Conservation (phyloP, 2,329 filamentous ascomycete species). For the Calonectria montana region DNA sequence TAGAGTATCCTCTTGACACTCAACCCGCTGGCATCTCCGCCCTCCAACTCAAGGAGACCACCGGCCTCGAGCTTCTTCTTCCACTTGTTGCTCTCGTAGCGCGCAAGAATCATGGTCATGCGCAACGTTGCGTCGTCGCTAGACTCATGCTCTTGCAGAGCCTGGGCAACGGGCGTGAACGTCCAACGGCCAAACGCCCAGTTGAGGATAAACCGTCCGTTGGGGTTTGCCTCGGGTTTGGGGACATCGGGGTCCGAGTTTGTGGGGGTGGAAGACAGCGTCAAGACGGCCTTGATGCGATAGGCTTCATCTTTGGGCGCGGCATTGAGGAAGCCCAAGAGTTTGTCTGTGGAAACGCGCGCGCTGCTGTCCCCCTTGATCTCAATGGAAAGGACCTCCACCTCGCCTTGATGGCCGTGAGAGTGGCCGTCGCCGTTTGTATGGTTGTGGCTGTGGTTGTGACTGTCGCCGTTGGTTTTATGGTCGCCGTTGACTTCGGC, state of each 20-base stretch:
- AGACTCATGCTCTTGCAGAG: conserved; percentile 63
- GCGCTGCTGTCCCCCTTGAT: conserved; percentile 60
- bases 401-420: conserved; percentile 80
- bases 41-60: conserved; percentile 63
- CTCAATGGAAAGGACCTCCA: conserved; percentile 90
- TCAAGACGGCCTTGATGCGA: conserved; percentile 83
- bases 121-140: conserved; percentile 68
- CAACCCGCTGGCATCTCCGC: conserved; percentile 58
- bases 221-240: conserved; percentile 46
- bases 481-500: conserved; percentile 44
- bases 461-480: conserved; percentile 47
- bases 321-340: conserved; percentile 74
- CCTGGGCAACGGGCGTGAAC: conserved; percentile 71
- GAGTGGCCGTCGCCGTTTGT: conserved; percentile 56
- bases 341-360: conserved; percentile 67
- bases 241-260: conserved; percentile 63
- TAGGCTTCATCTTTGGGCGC: conserved; percentile 96
- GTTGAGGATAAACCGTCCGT: conserved; percentile 85
- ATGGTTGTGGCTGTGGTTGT: conserved; percentile 47
- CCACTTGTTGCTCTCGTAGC: conserved; percentile 81
- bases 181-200: conserved; percentile 99
- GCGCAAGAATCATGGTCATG: conserved; percentile 81
- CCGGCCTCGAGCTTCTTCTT: conserved; percentile 76
- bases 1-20: conserved; percentile 63
- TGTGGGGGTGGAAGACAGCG: conserved; percentile 57